phyloP scores from a whole-genome alignment of 345 rosid species.

The Lagerstroemia speciosa region DNA sequence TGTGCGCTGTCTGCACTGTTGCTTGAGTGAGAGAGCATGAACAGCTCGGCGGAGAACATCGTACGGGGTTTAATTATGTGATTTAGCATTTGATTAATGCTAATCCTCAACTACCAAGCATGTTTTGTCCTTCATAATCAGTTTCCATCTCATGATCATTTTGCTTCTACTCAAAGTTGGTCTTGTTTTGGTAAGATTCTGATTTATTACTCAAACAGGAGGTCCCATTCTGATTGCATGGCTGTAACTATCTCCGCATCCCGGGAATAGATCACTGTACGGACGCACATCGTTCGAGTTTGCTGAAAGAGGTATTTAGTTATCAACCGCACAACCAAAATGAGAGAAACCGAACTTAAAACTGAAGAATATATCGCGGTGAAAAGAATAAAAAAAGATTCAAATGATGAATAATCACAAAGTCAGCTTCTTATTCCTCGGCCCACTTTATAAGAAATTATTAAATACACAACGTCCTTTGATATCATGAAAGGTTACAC shows the following conservation, averaged over 20 bases:
- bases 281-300: not conserved
- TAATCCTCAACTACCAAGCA: constrained; percentile 6
- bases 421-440: not conserved
- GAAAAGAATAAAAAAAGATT: too few relatives aligned
- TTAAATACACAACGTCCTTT: not conserved
- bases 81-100: not conserved
- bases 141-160: constrained; percentile 3
- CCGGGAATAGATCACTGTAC: not conserved
- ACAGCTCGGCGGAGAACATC: constrained; percentile 4
- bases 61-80: not conserved
- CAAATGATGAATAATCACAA: too few relatives aligned
- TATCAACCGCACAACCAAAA: not conserved
- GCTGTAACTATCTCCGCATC: not conserved
- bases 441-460: not conserved
- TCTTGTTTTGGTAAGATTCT: not conserved
- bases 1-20: not conserved
- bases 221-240: not conserved
- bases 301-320: too few relatives aligned
- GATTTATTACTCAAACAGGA: not conserved
- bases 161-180: constrained; percentile 12
- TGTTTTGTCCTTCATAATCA: not conserved
- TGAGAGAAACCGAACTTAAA: not conserved
- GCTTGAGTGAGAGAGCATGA: constrained; percentile 3
- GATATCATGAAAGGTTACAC: not conserved
- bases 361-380: too few relatives aligned